Evolutionary conservation across 2,329 filamentous ascomycete species (phyloP), one percentile per base, ranked within the genome.

Genomic region (Botrytis porri): DNA sequence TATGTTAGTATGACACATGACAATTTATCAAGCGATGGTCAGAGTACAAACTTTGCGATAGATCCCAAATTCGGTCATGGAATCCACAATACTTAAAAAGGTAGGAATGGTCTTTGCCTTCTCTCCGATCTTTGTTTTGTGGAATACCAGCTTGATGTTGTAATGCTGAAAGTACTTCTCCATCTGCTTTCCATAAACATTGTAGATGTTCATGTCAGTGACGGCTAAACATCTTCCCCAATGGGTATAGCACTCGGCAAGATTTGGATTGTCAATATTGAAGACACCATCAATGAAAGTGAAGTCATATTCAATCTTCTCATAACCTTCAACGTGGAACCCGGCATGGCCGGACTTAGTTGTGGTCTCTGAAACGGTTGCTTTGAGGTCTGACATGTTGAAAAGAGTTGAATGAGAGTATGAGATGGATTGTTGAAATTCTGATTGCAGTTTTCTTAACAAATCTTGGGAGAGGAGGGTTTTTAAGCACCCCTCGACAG

Each of bases 301-400:
- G 81, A 93, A 93, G 82, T 92, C 90, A 80, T 93, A 93, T 79
- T 91, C 88, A 79, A 93, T 92, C 85, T 92, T 93, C 84, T 93
- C 91, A 77, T 92, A 92, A 37, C 91, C 91, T 77, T 89, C 88
- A 74, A 93, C 90, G 76, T 91, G 88, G 82, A 93, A 93, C 54
- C 90, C 91, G 74, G 65, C 67, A 65, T 80, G 78, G 22, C 70
- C 70, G 35, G 78, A 75, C 5, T 74, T 72, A 12, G 85, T 84
- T 77, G 85, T 82, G 75, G 89, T 92, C 82, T 90, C 87, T 74
- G 84, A 82, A 76, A 93, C 90, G 70, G 86, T 86, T 73, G 90
- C 90, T 79, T 88, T 90, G 80, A 91, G 86, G 80, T 93, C 89
- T 80, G 90, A 93, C 90, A 93, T 92, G 75, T 76, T 84, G 48